A percentile compares a stretch with the other conserved stretches of the same genome.
Evolutionary conservation across 768 basidiomycete species (phyloP).

Genomic region (Calocybe gangraenosa): DNA sequence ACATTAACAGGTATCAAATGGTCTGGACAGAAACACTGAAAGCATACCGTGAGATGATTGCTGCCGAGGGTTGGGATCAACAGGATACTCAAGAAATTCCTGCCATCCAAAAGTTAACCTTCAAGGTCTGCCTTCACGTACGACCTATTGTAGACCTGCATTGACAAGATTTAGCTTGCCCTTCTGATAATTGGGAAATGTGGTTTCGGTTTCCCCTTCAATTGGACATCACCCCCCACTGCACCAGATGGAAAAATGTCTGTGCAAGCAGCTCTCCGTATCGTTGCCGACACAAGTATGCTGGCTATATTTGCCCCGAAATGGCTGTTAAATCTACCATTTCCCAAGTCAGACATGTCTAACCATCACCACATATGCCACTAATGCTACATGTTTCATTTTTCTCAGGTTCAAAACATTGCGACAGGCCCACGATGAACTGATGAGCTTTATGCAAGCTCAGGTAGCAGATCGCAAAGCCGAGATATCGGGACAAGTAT

Average conservation of each 20-base stretch:
- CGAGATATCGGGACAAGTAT: conserved; percentile 17
- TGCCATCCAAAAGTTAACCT: conserved; percentile 2
- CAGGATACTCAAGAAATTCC: conserved; percentile 15
- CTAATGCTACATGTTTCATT: not conserved
- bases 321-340: conserved; percentile 11
- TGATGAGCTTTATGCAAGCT: conserved; percentile 32
- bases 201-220: conserved; percentile 39
- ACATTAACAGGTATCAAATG: conserved; percentile 26
- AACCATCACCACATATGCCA: not conserved
- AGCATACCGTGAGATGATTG: conserved; percentile 27
- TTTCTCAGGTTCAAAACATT: conserved; percentile 22
- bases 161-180: conserved; percentile 25
- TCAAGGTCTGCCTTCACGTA: not conserved
- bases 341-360: conserved; percentile 7
- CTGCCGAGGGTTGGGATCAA: conserved; percentile 21
- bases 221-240: conserved; percentile 33
- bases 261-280: conserved; percentile 29
- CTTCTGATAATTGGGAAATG: conserved; percentile 39
- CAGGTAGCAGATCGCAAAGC: conserved; percentile 29
- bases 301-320: not conserved
- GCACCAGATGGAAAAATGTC: conserved; percentile 32
- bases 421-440: conserved; percentile 23
- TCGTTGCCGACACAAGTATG: conserved; percentile 24
- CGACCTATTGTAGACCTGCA: too few relatives aligned
- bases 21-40: conserved; percentile 28